A percentile compares a stretch with the other conserved stretches of the same genome.
Evolutionary conservation across 108 stramenopile genomes (phyloP).

Genomic region (Nitzschia sp.): DNA sequence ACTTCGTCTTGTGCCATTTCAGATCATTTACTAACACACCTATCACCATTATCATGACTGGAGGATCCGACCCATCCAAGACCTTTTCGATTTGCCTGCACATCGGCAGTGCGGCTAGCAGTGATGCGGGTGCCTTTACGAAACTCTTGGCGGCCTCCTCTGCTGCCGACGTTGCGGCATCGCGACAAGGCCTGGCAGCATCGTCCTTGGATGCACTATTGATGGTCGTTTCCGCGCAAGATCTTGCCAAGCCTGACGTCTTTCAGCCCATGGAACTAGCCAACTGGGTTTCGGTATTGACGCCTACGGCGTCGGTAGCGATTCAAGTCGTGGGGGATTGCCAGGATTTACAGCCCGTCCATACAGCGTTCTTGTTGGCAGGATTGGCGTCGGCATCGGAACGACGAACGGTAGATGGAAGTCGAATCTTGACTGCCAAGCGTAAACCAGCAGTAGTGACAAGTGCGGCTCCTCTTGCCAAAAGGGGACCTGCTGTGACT

Average conservation of each 20-base stretch:
- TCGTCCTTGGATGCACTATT: constrained; percentile 32
- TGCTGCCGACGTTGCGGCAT: constrained; percentile 20
- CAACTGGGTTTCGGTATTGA: constrained; percentile 31
- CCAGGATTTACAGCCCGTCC: constrained; percentile 37
- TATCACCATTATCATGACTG: not conserved
- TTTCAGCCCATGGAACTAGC: constrained; percentile 57
- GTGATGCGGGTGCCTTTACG: constrained; percentile 20
- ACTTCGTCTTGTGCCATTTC: too few relatives aligned
- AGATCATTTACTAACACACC: too few relatives aligned
- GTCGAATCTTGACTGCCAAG: constrained; percentile 53
- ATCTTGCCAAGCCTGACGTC: constrained; percentile 34
- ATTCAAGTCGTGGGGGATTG: constrained; percentile 33
- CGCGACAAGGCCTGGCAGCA: constrained; percentile 4
- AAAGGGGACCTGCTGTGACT: constrained; percentile 35
- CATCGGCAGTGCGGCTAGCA: constrained; percentile 23
- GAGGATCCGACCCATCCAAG: not conserved
- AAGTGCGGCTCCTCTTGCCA: constrained; percentile 26
- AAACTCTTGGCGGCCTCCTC: constrained; percentile 17
- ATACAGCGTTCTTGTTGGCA: constrained; percentile 68
- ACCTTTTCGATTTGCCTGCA: constrained; percentile 27
- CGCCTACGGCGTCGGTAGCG: constrained; percentile 23
- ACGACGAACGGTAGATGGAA: constrained; percentile 43
- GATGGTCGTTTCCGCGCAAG: constrained; percentile 27
- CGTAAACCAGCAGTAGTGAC: constrained; percentile 20
- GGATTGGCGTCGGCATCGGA: constrained; percentile 65